Evolutionary conservation across 306 rosid species (phyloP).

Genomic region (Sindora glabra): DNA sequence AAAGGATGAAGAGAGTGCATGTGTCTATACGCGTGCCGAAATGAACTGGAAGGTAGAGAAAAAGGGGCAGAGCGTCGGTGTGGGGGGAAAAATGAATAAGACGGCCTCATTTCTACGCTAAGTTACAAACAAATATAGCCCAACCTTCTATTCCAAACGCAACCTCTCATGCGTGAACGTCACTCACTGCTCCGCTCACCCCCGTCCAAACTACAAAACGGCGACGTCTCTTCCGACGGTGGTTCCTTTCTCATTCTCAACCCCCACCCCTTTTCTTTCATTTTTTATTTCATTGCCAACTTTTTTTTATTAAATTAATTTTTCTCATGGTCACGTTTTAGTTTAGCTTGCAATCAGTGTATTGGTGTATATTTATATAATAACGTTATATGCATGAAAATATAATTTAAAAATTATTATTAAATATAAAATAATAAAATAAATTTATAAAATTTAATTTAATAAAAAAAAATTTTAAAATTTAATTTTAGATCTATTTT

Average conservation of each 20-base stretch:
- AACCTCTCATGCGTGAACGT: conserved; percentile 1
- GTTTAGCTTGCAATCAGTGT: too few species aligned
- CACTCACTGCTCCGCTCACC: neutral
- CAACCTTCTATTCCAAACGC: too few species aligned
- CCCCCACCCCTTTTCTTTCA: neutral
- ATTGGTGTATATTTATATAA: too few species aligned
- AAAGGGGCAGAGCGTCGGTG: conserved; percentile 55
- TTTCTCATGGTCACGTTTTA: too few species aligned
- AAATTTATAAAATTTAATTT: too few species aligned
- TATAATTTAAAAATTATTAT: too few species aligned
- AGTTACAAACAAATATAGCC: conserved; percentile 17
- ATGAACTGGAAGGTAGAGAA: too few species aligned
- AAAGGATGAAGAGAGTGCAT: neutral
- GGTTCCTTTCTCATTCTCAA: neutral
- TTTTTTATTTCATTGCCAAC: neutral
- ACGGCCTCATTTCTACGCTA: conserved; percentile 36
- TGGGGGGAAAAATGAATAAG: conserved; percentile 2
- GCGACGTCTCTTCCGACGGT: neutral
- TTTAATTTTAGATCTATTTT: too few species aligned
- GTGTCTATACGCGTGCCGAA: neutral
- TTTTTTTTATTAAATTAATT: too few species aligned
- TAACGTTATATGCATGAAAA: too few species aligned
- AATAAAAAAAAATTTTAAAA: too few species aligned
- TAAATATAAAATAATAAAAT: too few species aligned
- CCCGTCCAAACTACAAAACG: neutral